phyloP scores from a whole-genome alignment of 2,329 filamentous ascomycete genomes.

The Aspergillus fijiensis region DNA sequence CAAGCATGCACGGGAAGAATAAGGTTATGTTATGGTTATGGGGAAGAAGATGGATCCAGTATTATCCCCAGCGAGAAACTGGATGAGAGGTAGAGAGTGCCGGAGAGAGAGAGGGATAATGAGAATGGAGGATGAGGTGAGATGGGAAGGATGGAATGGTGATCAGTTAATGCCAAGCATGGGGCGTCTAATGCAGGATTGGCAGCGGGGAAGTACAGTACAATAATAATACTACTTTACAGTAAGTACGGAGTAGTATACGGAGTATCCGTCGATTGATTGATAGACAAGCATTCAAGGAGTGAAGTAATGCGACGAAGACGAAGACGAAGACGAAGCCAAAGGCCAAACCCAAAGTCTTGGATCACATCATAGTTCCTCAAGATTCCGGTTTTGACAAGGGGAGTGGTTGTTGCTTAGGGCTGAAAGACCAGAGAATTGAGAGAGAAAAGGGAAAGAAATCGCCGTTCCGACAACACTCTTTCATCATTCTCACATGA shows the following conservation, averaged over 20 bases:
- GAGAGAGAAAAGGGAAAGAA: background rate
- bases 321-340: too few relatives aligned
- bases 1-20: background rate
- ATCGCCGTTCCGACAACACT: background rate
- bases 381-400: background rate
- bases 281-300: too few relatives aligned
- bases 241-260: too few relatives aligned
- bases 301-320: too few relatives aligned
- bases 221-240: too few relatives aligned
- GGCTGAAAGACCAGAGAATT: background rate
- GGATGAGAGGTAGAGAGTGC: background rate
- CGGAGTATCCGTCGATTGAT: background rate
- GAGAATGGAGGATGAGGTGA: background rate
- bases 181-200: background rate
- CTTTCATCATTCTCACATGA: background rate
- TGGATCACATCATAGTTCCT: constrained; percentile 3
- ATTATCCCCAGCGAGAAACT: background rate
- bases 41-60: background rate
- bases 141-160: background rate
- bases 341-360: background rate
- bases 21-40: background rate
- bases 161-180: constrained; percentile 4
- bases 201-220: background rate
- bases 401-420: background rate
- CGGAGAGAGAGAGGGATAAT: background rate